Evolutionary conservation across 2,329 filamentous ascomycete genomes (phyloP), one percentile per base, ranked within the genome.

Genomic region (Iodosphaeria phyllophila): DNA sequence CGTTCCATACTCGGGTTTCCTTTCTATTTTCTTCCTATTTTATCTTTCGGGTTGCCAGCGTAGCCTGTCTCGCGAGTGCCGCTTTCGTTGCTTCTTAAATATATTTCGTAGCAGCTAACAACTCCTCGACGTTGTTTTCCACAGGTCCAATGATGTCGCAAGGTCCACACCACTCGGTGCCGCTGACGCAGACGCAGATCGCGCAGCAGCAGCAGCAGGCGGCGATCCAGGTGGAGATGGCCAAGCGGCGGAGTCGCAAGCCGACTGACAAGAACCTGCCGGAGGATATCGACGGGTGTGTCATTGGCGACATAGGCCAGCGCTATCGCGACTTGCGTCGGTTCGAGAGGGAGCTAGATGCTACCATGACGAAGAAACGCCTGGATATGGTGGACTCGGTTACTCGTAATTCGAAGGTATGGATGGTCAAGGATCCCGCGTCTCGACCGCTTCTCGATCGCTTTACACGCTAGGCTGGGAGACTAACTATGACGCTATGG

Each of bases 191-290:
- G 34, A 56, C 58, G n/a, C 61, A 68, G 38, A 50, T 62, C 30
- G 49, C 46, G 16, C 50, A 54, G 34, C 58, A 65, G 32, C 61
- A 65, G 33, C 59, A 61, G 31, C 49, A 52, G 18, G 54, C 59
- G 30, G 56, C 54, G 13, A 57, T 50, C 25, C 54, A 58, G 42
- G 53, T 59, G 36, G 74, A 79, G 45, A 60, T 69, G 33, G 72
- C 76, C 22, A 82, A 84, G 48, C 71, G 83, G 32, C 72, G 80
- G 37, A 82, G 79, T 43, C 72, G 74, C 44, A 91, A 86, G 51
- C 89, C 89, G 2, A 93, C 83, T 30, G 89, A 98, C 51, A 92
- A 82, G 60, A 89, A 82, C 40, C 71, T 98, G 14, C 84, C 89
- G 19, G 84, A 95, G 35, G 83, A 80, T 28, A 64, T 92, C 22